A percentile compares a stretch with the other conserved stretches of the same genome.
These are phyloP conservation scores for Xylariaceae sp. DNA, from an alignment of 2,329 filamentous ascomycete genomes.

Conservation along the genomic window DNA sequence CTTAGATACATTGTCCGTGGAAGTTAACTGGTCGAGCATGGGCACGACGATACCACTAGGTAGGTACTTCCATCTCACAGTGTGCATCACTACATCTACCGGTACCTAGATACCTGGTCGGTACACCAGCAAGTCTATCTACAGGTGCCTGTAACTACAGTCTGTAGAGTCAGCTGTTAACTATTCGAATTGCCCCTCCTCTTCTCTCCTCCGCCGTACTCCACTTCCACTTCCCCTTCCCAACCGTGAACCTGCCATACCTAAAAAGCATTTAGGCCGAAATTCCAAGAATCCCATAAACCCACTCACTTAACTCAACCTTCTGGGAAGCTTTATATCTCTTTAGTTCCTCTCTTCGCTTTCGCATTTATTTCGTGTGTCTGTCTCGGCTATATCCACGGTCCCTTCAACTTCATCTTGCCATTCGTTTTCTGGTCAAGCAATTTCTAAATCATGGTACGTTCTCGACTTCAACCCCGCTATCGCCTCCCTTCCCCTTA, in stretches of 20 bases:
- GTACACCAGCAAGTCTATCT: too few relatives aligned
- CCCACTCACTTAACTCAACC: not conserved
- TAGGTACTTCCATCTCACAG: too few relatives aligned
- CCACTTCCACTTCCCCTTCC: not conserved
- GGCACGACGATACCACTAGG: too few relatives aligned
- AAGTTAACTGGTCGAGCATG: too few relatives aligned
- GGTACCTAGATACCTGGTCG: too few relatives aligned
- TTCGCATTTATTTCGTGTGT: not conserved
- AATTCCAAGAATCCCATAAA: not conserved
- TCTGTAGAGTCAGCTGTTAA: too few relatives aligned
- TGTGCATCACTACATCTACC: too few relatives aligned
- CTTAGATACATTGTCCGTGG: too few relatives aligned
- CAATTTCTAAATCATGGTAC: not conserved
- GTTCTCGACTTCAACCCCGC: too few relatives aligned
- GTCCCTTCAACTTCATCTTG: not conserved
- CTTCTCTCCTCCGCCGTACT: too few relatives aligned
- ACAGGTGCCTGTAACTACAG: too few relatives aligned
- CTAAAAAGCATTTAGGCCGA: not conserved
- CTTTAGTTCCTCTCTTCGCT: not conserved
- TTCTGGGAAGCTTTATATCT: not conserved
- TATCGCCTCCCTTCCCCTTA: not conserved
- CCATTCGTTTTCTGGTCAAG: not conserved
- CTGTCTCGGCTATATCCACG: not conserved
- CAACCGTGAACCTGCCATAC: not conserved
- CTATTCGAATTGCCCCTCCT: too few relatives aligned